These are phyloP conservation scores for Penicillium dipodomyicola DNA, from an alignment of 495 filamentous ascomycete species.

Conservation along the genomic window DNA sequence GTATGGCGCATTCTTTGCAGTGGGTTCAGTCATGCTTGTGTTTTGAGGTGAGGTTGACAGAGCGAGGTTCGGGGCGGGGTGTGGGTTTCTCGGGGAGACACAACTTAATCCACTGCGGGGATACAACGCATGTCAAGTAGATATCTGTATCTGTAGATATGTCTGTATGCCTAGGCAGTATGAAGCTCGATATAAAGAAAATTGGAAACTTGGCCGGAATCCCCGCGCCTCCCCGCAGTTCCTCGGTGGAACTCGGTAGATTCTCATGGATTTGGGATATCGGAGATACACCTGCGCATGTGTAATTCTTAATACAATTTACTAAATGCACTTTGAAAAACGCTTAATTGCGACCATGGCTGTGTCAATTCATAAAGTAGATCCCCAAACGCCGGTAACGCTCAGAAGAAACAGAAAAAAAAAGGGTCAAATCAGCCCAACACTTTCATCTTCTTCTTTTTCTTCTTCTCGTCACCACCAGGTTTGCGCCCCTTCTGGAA, in stretches of 20 bases:
- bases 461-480: conserved; percentile 53
- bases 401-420: not conserved
- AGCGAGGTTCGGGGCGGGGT: conserved; percentile 22
- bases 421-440: conserved; percentile 44
- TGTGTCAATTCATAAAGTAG: conserved; percentile 2
- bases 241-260: conserved; percentile 23
- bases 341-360: not conserved
- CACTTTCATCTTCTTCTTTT: conserved; percentile 96
- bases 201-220: conserved; percentile 1
- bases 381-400: conserved; percentile 6
- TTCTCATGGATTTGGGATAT: conserved; percentile 8
- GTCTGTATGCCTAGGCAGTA: not conserved
- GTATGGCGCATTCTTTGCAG: not conserved
- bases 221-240: conserved; percentile 18
- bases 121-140: conserved; percentile 1
- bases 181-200: not conserved
- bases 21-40: conserved; percentile 19
- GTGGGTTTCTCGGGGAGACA: conserved; percentile 22
- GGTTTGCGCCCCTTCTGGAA: conserved; percentile 72
- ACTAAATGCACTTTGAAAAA: not conserved
- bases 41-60: conserved; percentile 5
- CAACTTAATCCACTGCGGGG: conserved; percentile 25
- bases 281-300: not conserved
- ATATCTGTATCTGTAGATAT: not conserved
- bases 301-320: not conserved